Evolutionary conservation across 2,329 filamentous ascomycete species (phyloP), one percentile per base, ranked within the genome.

Genomic region (Diaporthe citri): DNA sequence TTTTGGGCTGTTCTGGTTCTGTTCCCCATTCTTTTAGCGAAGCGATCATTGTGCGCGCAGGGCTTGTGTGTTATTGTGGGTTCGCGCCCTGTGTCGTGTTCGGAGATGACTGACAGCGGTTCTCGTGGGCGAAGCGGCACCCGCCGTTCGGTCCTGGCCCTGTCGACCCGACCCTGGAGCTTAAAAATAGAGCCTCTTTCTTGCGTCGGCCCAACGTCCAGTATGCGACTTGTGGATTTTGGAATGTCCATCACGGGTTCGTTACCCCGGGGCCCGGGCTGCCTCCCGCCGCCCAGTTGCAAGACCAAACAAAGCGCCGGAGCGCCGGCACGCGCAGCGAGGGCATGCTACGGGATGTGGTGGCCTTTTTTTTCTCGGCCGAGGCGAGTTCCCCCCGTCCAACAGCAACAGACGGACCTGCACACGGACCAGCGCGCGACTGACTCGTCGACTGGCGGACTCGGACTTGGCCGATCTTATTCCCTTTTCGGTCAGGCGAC

Each of bases 391-490:
- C 15, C 34, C 31, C 31, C 64, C 31, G 46, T 67, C 64, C 43
- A 67, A 51, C 28, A 39, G 43, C 43, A 67, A 51, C 20, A 39
- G 43, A 31, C 15, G 28, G 43, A 20, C 41, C 25, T 48, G 28
- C 20, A 66, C 43, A 67, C 43, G 22, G 43, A 34, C 43, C 46
- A 67, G 13, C 64, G 15, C 46, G n/a, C 64, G n/a, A 69, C 64
- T 69, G 64, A 69, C 64, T 69, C 64, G 64, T 25, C 48, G 48
- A 25, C 64, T 8, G 34, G 64, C 46, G 64, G 64, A 55, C 64
- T 69, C 64, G 64, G 64, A 41, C 48, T 41, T 69, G 64, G 64
- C 64, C 64, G 64, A 69, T 69, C 64, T 69, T 41, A 28, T 69
- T 22, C 64, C 34, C 28, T 25, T 69, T 55, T 4, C 48, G 64